Evolutionary conservation across 2,329 filamentous ascomycete species (phyloP).

Genomic region (Colletotrichum shisoi): DNA sequence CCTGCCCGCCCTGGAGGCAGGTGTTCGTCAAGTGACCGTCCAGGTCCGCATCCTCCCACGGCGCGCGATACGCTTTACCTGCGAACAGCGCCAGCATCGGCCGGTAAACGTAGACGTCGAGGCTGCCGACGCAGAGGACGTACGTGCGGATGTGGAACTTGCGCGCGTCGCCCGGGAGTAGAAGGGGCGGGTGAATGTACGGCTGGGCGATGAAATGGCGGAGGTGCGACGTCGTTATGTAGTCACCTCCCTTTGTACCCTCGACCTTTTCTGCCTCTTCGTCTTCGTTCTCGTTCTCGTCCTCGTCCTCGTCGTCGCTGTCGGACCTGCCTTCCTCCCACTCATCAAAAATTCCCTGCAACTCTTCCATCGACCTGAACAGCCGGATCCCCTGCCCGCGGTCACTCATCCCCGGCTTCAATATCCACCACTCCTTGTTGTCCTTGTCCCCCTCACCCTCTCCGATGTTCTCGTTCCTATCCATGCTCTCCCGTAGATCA

Average conservation of each 20-base stretch:
- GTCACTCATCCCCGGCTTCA: conserved; percentile 98
- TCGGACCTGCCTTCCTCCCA: conserved; percentile 80
- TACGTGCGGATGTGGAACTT: conserved; percentile 98
- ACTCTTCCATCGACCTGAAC: conserved; percentile 83
- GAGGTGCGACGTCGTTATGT: conserved; percentile 85
- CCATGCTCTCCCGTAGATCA: conserved; percentile 81
- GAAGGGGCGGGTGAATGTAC: conserved; percentile 88
- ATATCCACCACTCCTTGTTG: conserved; percentile 88
- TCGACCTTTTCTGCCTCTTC: conserved; percentile 44
- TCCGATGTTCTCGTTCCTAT: conserved; percentile 60
- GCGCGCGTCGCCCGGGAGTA: conserved; percentile 70
- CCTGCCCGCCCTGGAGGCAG: conserved; percentile 74
- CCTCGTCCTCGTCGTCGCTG: conserved; percentile 69
- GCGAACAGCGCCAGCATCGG: conserved; percentile 96
- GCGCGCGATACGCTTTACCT: conserved; percentile 73
- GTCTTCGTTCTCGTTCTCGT: conserved; percentile 47
- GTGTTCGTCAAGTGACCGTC: conserved; percentile 91
- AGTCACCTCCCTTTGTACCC: conserved; percentile 52
- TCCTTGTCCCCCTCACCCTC: conserved; percentile 29
- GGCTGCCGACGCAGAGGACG: conserved; percentile 78
- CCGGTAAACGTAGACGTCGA: conserved; percentile 85
- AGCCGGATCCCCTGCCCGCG: conserved; percentile 90
- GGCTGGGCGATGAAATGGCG: conserved; percentile 96
- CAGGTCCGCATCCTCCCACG: conserved; percentile 64
- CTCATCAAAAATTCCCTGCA: conserved; percentile 87